A percentile compares a stretch with the other conserved stretches of the same genome.
These are phyloP conservation scores for Ormosia semicastrata DNA, from an alignment of 306 rosid species.

Conservation along the genomic window DNA sequence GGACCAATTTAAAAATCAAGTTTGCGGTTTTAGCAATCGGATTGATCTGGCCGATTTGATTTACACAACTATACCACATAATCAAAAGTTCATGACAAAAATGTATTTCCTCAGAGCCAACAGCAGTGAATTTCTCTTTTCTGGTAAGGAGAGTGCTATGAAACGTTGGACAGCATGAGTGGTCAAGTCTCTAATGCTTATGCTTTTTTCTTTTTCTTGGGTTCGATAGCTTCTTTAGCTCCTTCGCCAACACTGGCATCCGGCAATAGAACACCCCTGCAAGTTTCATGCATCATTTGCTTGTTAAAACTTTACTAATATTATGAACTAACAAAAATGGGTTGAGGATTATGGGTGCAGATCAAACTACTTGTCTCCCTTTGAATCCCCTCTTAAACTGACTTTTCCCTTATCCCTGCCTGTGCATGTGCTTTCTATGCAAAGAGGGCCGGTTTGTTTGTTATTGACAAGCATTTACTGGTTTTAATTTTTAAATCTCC, in stretches of 20 bases:
- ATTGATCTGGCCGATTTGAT: too few species aligned
- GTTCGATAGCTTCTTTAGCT: conserved; percentile 74
- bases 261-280: conserved; percentile 99
- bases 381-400: background rate
- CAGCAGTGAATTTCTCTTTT: too few species aligned
- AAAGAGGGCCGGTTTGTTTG: background rate
- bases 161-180: too few species aligned
- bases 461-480: too few species aligned
- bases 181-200: too few species aligned
- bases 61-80: too few species aligned
- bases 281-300: conserved; percentile 19
- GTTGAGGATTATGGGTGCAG: background rate
- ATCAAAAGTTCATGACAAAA: too few species aligned
- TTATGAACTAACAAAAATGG: background rate
- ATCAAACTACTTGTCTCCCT: background rate
- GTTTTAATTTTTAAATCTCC: background rate
- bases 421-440: background rate
- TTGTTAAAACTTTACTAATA: conserved; percentile 16
- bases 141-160: too few species aligned
- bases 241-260: conserved; percentile 86
- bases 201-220: too few species aligned
- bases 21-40: too few species aligned
- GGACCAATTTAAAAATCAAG: too few species aligned
- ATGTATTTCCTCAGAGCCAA: too few species aligned
- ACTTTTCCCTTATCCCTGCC: background rate